Conservation (phyloP, 78 protist species). For the Dictyostelium firmibasis region DNA sequence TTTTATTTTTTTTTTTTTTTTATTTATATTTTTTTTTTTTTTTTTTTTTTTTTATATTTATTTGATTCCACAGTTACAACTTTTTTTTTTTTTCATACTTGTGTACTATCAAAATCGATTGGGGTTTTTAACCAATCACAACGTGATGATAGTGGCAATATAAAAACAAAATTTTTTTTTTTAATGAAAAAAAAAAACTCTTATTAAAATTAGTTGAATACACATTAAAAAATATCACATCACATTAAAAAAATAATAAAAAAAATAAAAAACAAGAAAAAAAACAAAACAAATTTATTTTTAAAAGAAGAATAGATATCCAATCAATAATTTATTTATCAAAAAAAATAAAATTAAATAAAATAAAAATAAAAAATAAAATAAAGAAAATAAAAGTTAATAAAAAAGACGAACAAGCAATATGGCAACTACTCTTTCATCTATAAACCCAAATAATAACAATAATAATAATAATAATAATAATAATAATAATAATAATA, state of each 20-base stretch:
- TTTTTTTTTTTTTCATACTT: too few species aligned
- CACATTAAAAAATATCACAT: background rate
- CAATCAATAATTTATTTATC: background rate
- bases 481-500: background rate
- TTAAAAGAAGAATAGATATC: background rate
- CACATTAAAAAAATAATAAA: too few species aligned
- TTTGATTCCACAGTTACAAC: background rate
- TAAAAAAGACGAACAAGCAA: too few species aligned
- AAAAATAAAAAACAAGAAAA: too few species aligned
- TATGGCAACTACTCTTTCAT: background rate
- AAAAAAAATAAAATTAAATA: background rate
- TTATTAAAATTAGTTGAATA: too few species aligned
- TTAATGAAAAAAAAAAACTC: background rate
- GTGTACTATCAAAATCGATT: background rate
- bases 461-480: background rate
- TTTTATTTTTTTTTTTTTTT: too few species aligned
- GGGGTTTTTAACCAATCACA: background rate
- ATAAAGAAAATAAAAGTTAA: too few species aligned
- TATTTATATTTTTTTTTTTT: too few species aligned
- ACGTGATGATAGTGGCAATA: background rate
- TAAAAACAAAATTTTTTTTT: background rate
- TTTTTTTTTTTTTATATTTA: too few species aligned
- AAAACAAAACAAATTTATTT: too few species aligned
- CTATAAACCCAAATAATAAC: background rate
- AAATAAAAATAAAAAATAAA: background rate